Evolutionary conservation across 192 early-diverging fungal genomes (phyloP).

Genomic region (Phycomyces nitens): DNA sequence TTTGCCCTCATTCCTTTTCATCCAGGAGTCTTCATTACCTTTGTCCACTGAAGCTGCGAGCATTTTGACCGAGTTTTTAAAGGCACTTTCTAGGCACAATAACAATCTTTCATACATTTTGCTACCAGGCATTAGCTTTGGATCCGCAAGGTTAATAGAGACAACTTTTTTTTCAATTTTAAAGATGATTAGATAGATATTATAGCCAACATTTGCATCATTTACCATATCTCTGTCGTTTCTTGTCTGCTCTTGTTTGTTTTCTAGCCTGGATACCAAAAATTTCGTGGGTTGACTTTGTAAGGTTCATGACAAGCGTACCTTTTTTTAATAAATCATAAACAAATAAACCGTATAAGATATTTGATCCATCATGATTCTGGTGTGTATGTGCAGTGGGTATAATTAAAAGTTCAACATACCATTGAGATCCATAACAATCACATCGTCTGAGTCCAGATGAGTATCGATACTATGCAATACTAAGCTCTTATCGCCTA

Average conservation of each 20-base stretch:
- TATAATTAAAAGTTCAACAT: neutral
- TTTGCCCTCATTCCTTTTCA: neutral
- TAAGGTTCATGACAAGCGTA: conserved; percentile 11
- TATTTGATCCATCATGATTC: neutral
- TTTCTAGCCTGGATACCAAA: conserved; percentile 19
- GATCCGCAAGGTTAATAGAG: conserved; percentile 4
- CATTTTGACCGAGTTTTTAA: conserved; percentile 18
- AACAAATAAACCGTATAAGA: neutral
- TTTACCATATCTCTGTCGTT: conserved; percentile 20
- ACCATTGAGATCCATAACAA: conserved; percentile 11
- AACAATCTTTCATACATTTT: conserved; percentile 17
- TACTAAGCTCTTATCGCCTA: neutral
- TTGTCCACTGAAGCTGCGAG: conserved; percentile 11
- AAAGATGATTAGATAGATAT: neutral
- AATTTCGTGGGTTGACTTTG: conserved; percentile 18
- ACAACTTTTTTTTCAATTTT: conserved; percentile 4
- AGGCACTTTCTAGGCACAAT: conserved; percentile 25
- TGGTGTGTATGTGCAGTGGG: neutral
- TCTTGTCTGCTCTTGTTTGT: conserved; percentile 8
- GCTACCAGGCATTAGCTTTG: conserved; percentile 7
- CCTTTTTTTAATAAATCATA: neutral
- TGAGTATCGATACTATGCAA: conserved; percentile 22
- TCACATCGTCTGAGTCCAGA: conserved; percentile 24
- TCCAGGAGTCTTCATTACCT: conserved; percentile 8
- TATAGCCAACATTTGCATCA: neutral